phyloP scores from a whole-genome alignment of 2,329 filamentous ascomycete genomes.

The Cordyceps militaris region DNA sequence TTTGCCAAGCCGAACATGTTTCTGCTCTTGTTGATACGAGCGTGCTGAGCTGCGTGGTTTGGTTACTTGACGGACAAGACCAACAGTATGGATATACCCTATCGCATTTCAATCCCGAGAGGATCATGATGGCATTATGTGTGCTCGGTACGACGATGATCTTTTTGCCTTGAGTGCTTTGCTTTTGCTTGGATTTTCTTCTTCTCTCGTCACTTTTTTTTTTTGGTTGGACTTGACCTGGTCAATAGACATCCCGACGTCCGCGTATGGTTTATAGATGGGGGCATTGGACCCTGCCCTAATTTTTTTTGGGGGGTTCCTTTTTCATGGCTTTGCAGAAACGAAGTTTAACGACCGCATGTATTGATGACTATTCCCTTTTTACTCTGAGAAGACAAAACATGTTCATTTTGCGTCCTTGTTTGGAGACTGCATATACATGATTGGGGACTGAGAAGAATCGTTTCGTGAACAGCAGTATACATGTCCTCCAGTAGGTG shows the following conservation, averaged over 20 bases:
- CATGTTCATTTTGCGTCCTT: background rate
- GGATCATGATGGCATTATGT: background rate
- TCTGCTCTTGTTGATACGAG: background rate
- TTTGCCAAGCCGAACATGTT: background rate
- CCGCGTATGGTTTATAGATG: slow-evolving; percentile 1
- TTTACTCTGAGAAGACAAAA: background rate
- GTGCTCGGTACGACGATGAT: background rate
- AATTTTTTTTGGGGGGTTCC: background rate
- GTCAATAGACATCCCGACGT: background rate
- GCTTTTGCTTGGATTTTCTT: background rate
- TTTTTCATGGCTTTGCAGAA: background rate
- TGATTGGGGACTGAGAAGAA: too few species aligned
- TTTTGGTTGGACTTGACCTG: background rate
- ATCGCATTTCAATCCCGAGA: background rate
- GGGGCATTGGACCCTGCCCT: background rate
- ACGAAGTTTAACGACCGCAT: slow-evolving; percentile 10
- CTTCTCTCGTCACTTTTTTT: background rate
- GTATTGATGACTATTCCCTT: slow-evolving; percentile 2
- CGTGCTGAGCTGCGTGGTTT: background rate
- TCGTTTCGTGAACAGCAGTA: too few species aligned
- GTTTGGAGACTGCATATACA: background rate
- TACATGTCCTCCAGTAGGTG: too few species aligned
- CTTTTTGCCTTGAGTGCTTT: background rate
- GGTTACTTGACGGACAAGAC: background rate
- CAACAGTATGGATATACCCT: background rate